These are phyloP conservation scores for Fonsecaea pedrosoi DNA, from an alignment of 2,329 filamentous ascomycete genomes.

Conservation along the genomic window DNA sequence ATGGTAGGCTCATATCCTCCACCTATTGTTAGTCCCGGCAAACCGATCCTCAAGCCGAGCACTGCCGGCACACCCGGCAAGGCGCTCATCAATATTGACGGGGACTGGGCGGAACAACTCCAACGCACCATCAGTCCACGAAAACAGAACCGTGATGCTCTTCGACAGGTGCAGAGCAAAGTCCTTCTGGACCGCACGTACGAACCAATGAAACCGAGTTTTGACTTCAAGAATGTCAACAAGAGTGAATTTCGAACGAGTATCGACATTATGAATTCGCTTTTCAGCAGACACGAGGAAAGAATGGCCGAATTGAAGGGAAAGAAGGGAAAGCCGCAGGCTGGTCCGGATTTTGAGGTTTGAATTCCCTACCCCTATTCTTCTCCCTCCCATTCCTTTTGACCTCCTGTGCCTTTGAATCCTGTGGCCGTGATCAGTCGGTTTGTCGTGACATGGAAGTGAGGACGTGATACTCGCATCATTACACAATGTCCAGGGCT, in stretches of 20 bases:
- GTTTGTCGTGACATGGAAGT: conserved; percentile 19
- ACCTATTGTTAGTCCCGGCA: conserved; percentile 52
- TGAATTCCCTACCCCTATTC: conserved; percentile 64
- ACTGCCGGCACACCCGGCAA: conserved; percentile 60
- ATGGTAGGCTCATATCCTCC: conserved; percentile 79
- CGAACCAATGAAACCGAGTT: conserved; percentile 39
- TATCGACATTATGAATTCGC: conserved; percentile 94
- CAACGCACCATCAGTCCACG: conserved; percentile 92
- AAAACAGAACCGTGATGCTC: conserved; percentile 82
- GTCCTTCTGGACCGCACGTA: conserved; percentile 59
- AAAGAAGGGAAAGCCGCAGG: conserved; percentile 59
- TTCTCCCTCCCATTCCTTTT: conserved; percentile 44
- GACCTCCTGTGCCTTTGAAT: conserved; percentile 23
- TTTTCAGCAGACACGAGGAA: conserved; percentile 73
- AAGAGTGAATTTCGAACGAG: conserved; percentile 78
- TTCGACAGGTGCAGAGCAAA: conserved; percentile 69
- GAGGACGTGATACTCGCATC: conserved; percentile 9
- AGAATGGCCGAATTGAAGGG: conserved; percentile 58
- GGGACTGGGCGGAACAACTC: conserved; percentile 93
- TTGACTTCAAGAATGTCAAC: conserved; percentile 36
- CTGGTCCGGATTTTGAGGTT: conserved; percentile 82
- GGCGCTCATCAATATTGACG: conserved; percentile 64
- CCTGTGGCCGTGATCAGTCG: conserved; percentile 33
- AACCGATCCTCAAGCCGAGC: conserved; percentile 36
- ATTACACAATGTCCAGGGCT: conserved; percentile 30